A percentile compares a stretch with the other conserved stretches of the same genome.
These are phyloP conservation scores for Phlyctochytrium arcticum DNA, from an alignment of 192 early-diverging fungal genomes.

Conservation along the genomic window DNA sequence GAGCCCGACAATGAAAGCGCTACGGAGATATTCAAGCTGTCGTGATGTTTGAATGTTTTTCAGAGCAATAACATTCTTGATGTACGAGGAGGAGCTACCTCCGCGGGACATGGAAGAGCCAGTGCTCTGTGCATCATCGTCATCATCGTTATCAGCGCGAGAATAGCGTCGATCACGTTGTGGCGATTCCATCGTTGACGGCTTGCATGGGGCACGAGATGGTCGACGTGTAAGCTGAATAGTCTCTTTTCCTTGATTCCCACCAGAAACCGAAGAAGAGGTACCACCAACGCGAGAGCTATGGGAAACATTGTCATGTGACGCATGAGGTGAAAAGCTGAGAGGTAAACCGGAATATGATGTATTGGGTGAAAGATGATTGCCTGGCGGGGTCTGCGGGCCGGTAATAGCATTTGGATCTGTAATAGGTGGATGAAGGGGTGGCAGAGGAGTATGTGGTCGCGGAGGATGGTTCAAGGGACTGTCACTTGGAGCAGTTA, in stretches of 20 bases:
- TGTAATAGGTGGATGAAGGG: too few species aligned
- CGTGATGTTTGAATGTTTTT: conserved; percentile 24
- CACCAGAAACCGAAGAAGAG: not conserved
- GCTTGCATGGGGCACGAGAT: not conserved
- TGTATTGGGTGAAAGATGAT: not conserved
- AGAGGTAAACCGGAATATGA: conserved; percentile 16
- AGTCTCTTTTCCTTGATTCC: not conserved
- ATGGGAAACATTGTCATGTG: conserved; percentile 2
- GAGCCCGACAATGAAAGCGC: conserved; percentile 23
- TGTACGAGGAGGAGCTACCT: not conserved
- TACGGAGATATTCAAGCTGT: conserved; percentile 20
- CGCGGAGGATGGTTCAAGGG: too few species aligned
- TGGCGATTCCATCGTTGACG: not conserved
- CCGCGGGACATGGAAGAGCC: not conserved
- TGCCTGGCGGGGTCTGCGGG: not conserved
- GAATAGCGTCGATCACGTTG: too few species aligned
- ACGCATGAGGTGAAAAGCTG: conserved; percentile 26
- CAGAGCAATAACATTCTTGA: conserved; percentile 26
- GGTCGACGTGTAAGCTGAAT: conserved; percentile 5
- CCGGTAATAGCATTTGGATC: not conserved
- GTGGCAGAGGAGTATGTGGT: not conserved
- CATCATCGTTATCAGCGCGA: too few species aligned
- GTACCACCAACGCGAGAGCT: too few species aligned
- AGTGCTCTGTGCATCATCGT: conserved; percentile 6
- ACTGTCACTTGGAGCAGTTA: too few species aligned